Conservation (phyloP, 139 green algal genomes). For the Desmodesmus armatus region DNA sequence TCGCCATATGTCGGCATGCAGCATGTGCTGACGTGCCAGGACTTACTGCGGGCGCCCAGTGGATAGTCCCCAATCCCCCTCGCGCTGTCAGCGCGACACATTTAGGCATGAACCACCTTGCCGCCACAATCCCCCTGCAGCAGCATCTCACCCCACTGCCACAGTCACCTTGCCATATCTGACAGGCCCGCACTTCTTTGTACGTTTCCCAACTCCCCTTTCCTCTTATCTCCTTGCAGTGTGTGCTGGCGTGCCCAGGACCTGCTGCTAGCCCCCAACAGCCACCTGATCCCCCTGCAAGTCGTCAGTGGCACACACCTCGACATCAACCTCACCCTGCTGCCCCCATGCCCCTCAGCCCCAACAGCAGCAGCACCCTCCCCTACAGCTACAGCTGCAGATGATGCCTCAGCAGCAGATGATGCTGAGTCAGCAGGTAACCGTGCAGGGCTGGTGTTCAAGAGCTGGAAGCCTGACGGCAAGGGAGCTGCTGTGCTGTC, state of each 20-base stretch:
- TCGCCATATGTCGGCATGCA: too few relatives aligned
- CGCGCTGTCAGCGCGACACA: too few relatives aligned
- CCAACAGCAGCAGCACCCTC: not conserved
- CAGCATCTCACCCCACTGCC: not conserved
- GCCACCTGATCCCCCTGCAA: conserved; percentile 22
- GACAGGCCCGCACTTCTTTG: not conserved
- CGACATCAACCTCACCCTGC: conserved; percentile 51
- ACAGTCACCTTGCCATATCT: not conserved
- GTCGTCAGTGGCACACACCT: conserved; percentile 56
- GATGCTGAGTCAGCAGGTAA: not conserved
- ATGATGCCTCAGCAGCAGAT: not conserved
- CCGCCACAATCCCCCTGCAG: not conserved
- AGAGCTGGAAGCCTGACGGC: conserved; percentile 65
- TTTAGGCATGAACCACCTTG: too few relatives aligned
- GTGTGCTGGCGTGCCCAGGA: conserved; percentile 33
- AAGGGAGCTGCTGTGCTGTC: conserved; percentile 75
- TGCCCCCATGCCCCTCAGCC: conserved; percentile 23
- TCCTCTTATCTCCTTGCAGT: conserved; percentile 6
- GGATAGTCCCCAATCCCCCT: too few relatives aligned
- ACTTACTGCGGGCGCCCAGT: too few relatives aligned
- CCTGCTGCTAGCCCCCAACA: not conserved
- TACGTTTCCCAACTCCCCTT: not conserved
- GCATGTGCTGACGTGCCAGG: too few relatives aligned
- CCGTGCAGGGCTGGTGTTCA: conserved; percentile 63
- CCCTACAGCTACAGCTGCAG: not conserved